Percentiles rank a stretch among this genome's conserved stretches.
Conservation (phyloP, 2,329 filamentous ascomycete genomes). For the Trichothecium roseum region DNA sequence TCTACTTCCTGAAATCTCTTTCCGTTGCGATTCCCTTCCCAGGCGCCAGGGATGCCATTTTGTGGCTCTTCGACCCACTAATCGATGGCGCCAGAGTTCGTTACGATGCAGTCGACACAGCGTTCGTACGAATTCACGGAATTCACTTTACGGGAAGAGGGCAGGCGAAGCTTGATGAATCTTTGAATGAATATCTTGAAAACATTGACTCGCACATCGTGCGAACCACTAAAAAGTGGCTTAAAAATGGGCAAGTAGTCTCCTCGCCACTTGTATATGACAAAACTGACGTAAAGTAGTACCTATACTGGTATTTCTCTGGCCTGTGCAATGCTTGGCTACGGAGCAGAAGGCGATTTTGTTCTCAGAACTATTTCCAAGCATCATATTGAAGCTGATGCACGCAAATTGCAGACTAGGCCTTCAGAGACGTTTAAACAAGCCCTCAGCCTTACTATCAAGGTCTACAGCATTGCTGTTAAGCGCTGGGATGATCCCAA, state of each 20-base stretch:
- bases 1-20: conserved; percentile 60
- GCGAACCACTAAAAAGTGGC: conserved; percentile 38
- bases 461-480: conserved; percentile 36
- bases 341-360: conserved; percentile 29
- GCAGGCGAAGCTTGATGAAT: conserved; percentile 32
- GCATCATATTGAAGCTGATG: conserved; percentile 14
- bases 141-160: conserved; percentile 48
- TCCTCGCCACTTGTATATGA: too few relatives aligned
- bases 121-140: conserved; percentile 54
- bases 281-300: too few relatives aligned
- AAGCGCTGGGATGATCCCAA: conserved; percentile 44
- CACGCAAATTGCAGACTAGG: conserved; percentile 10
- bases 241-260: conserved; percentile 32
- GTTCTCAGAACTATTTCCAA: conserved; percentile 29
- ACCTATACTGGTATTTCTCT: conserved; percentile 21
- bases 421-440: conserved; percentile 18
- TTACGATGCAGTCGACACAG: conserved; percentile 36
- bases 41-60: conserved; percentile 58
- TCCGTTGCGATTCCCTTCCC: conserved; percentile 57
- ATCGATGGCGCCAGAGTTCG: conserved; percentile 26
- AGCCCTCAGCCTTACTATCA: conserved; percentile 29
- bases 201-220: conserved; percentile 48
- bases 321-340: conserved; percentile 21
- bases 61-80: conserved; percentile 56
- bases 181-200: conserved; percentile 36